A percentile compares a stretch with the other conserved stretches of the same genome.
Conservation (phyloP, 2,329 filamentous ascomycete species). For the Phaeoacremonium minimum region DNA sequence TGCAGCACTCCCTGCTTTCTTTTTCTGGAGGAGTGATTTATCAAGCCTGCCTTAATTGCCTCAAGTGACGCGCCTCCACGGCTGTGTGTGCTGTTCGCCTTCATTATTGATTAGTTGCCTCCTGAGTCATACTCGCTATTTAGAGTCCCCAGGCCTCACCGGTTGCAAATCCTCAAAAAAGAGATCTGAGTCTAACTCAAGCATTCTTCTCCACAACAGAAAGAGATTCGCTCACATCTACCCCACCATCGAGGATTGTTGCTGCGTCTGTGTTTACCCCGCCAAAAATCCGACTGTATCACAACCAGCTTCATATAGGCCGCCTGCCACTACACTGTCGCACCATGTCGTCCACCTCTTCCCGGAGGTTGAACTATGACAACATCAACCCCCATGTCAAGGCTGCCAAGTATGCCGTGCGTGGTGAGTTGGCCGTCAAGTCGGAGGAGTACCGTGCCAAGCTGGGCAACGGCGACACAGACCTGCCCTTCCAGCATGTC, state of each 20-base stretch:
- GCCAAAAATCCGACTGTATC: not conserved
- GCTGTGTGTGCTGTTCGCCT: too few relatives aligned
- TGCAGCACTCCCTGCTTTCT: too few relatives aligned
- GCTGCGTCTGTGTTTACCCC: conserved; percentile 8
- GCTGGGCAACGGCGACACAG: conserved; percentile 54
- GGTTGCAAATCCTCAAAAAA: too few relatives aligned
- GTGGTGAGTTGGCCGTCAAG: conserved; percentile 90
- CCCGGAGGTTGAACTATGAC: conserved; percentile 60
- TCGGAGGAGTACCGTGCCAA: conserved; percentile 84
- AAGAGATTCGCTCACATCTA: not conserved
- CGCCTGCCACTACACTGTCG: conserved; percentile 10
- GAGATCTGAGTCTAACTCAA: too few relatives aligned
- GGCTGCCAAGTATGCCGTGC: conserved; percentile 90
- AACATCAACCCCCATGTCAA: conserved; percentile 92
- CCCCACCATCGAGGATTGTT: too few relatives aligned
- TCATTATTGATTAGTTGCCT: too few relatives aligned
- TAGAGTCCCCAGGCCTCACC: too few relatives aligned
- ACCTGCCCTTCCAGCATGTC: conserved; percentile 81
- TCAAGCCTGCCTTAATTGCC: too few relatives aligned
- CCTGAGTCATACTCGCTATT: too few relatives aligned
- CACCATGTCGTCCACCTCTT: conserved; percentile 30
- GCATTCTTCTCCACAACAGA: not conserved
- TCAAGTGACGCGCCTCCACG: too few relatives aligned
- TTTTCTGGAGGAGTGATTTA: too few relatives aligned
- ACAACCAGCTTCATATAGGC: not conserved